Base-by-base conservation (phyloP, 352 stramenopile genomes). In the Pythium dissimile region DNA sequence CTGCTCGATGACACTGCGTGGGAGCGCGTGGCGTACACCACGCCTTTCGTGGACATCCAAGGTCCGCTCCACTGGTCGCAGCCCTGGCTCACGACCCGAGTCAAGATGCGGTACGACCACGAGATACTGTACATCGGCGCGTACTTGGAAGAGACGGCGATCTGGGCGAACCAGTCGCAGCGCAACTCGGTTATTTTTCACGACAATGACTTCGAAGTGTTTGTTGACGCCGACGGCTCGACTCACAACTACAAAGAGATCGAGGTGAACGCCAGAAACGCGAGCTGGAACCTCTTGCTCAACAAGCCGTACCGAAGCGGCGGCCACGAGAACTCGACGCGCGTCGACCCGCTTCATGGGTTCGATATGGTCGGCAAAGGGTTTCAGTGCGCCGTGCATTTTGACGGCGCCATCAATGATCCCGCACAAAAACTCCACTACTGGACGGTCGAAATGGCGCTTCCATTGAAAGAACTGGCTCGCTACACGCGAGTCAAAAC, bases 161-260 rank as follows among this genome's bases (percentile, higher is more conserved):
- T 92, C 39, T 92, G 81, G 77, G 84, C 82, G 32, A 92, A 87
- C 54, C 53, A 86, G 39, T 80, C 80, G 0, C 48, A 71, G 12
- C 73, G 78, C 44, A 88, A 94, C 51, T 57, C 73, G 1, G 77
- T 94, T 4, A 66, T 92, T 26, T 94, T 92, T 51, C 71, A 84
- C 34, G 89, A 97, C 72, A 96, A 94, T 45, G 89, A 97, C 72
- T 96, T 96, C 69, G 86, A 97, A 63, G 85, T 96, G 10, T 96
- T 97, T 63, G 72, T 96, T 23, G 88, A 97, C 67, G 69, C 85
- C 1, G 71, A 77, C 32, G 80, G 74, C 8, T 84, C 30, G 23
- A 87, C 80, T 21, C 80, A 94, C 68, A 77, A 90, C 62, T 97
- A 97, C 77, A 96, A 96, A 66, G 89, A 97, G 73, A 74, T 96